phyloP scores from a whole-genome alignment of 2,329 filamentous ascomycete species.

The Zymoseptoria passerinii region DNA sequence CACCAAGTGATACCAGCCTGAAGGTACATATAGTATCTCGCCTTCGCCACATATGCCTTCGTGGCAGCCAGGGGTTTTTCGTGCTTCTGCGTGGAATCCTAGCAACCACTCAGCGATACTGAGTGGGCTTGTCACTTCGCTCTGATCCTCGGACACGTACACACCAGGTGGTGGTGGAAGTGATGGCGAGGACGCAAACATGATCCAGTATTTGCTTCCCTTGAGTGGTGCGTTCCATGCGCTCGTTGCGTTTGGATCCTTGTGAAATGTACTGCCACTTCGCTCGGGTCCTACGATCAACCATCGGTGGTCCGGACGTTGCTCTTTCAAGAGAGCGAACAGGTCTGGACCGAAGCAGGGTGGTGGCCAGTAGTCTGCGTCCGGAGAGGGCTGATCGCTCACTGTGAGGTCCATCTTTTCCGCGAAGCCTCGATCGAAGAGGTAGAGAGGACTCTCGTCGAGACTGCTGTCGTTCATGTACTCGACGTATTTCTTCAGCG shows the following conservation, averaged over 20 bases:
- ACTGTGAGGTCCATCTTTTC: conserved; percentile 71
- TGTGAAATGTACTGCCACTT: conserved; percentile 86
- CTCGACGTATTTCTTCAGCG: conserved; percentile 65
- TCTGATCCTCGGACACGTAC: conserved; percentile 78
- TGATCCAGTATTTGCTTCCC: conserved; percentile 95
- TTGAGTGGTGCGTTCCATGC: conserved; percentile 93
- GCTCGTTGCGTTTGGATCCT: conserved; percentile 62
- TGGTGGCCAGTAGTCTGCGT: conserved; percentile 66
- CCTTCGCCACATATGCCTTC: conserved; percentile 79
- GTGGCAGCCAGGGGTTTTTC: conserved; percentile 64
- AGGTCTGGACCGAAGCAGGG: conserved; percentile 78
- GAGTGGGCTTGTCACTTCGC: conserved; percentile 85
- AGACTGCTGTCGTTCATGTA: conserved; percentile 67
- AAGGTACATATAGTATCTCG: conserved; percentile 86
- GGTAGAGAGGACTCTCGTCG: conserved; percentile 85
- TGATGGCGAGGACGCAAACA: conserved; percentile 69
- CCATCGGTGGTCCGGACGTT: conserved; percentile 85
- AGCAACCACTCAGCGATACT: conserved; percentile 97
- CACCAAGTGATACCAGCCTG: conserved; percentile 94
- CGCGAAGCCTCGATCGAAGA: conserved; percentile 81
- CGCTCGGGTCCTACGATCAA: conserved; percentile 80
- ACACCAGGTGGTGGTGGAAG: conserved; percentile 72
- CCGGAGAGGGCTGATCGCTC: conserved; percentile 28
- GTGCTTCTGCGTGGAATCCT: conserved; percentile 77
- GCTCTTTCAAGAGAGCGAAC: conserved; percentile 66